Base-by-base conservation (phyloP, 2,329 filamentous ascomycete species). In the Cordyceps farinosa region DNA sequence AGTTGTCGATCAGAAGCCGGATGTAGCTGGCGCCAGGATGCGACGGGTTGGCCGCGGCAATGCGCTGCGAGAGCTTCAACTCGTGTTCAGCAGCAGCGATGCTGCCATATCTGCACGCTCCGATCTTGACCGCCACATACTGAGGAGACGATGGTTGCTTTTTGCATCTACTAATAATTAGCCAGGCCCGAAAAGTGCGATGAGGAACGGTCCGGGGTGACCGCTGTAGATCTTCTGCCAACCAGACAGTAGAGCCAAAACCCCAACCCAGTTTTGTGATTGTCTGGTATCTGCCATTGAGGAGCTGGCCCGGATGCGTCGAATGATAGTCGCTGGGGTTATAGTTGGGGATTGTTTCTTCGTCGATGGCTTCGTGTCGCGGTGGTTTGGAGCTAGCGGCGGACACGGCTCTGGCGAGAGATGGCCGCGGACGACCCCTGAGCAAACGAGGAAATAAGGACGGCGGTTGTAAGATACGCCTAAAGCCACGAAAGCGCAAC, bases 161-260 rank as follows among this genome's bases (percentile, higher is more conserved):
- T 15, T 42, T 42, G 13, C 38, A 30, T 48, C 45, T 48, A 27
- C 45, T 22, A 48, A 30, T 17, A 48, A 27, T 30, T 29, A 48
- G 45, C 45, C 8, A 22, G n/a, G 10, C 45, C 45, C n/a, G 45
- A 30, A 30, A 22, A 30, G n/a, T 22, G 22, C 22, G 22, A 22
- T 22, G 22, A 22, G 45, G n/a, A 17, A 22, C n/a, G 11, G n/a
- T 6, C 5, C 7, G 45, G 7, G 27, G 7, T 27, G 36, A 69
- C 68, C 64, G 30, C 10, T 64, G 13, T 0, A 69, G 65, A 45
- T 70, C 68, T 55, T 67, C 40, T n/a, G 68, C 67, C 9, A 70
- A 64, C 69, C 67, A 70, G n/a, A 70, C 65, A 0, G 68, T 70
- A 13, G 66, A 70, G 3, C 61, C 69, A 10, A 66, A 58, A 0